These are phyloP conservation scores for Wickerhamomyces rabaulensis DNA, from an alignment of 805 yeast genomes.

Conservation along the genomic window DNA sequence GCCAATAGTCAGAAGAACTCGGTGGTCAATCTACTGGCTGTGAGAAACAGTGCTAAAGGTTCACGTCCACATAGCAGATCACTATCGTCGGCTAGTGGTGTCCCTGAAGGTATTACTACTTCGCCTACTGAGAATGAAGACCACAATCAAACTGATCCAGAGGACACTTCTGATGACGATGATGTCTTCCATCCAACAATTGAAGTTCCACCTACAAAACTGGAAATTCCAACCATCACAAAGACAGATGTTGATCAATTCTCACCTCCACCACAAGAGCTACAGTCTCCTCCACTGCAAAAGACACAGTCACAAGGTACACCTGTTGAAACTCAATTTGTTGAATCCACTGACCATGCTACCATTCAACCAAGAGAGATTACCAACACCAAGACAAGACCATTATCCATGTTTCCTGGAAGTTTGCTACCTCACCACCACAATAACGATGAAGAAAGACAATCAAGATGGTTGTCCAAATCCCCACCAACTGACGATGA, in stretches of 20 bases:
- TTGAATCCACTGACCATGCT: neutral
- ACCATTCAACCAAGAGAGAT: neutral
- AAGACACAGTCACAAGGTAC: neutral
- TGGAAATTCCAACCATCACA: conserved; percentile 3
- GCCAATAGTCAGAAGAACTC: conserved; percentile 12
- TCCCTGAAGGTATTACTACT: conserved; percentile 29
- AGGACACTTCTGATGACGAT: conserved; percentile 1
- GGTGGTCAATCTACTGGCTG: conserved; percentile 11
- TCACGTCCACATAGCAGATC: conserved; percentile 35
- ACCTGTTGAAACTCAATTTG: neutral
- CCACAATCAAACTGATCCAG: neutral
- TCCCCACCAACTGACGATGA: conserved; percentile 8
- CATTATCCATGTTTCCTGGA: conserved; percentile 21
- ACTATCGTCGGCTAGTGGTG: conserved; percentile 40
- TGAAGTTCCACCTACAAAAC: neutral
- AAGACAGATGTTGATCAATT: conserved; percentile 1
- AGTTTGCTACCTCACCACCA: neutral
- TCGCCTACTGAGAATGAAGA: neutral
- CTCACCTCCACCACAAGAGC: neutral
- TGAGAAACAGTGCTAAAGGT: conserved; percentile 11
- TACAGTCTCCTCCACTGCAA: neutral
- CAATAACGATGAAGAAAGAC: conserved; percentile 23
- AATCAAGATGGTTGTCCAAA: conserved; percentile 22
- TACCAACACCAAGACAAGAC: conserved; percentile 7
- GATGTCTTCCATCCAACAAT: neutral